A percentile compares a stretch with the other conserved stretches of the same genome.
These are phyloP conservation scores for Botryobasidium botryosum DNA, from an alignment of 768 basidiomycete genomes.

Conservation along the genomic window DNA sequence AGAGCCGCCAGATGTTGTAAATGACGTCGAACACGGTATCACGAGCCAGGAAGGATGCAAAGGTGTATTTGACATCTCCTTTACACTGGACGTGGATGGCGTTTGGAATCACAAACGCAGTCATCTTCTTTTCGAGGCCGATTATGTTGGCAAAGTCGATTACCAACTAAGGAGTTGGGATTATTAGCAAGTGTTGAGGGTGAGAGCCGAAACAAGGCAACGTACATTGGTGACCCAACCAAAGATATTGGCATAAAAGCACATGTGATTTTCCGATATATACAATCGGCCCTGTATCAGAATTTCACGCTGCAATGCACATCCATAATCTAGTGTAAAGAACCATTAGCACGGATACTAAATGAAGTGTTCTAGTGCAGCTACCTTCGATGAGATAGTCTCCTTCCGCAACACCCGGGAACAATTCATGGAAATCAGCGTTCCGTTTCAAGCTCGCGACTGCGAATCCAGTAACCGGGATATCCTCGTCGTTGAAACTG, in stretches of 20 bases:
- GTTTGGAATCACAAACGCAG: conserved; percentile 93
- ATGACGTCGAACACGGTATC: conserved; percentile 96
- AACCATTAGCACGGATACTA: neutral
- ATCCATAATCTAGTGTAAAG: conserved; percentile 68
- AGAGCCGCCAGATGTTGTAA: conserved; percentile 86
- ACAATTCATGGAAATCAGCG: conserved; percentile 89
- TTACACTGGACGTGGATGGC: conserved; percentile 81
- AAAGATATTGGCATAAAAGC: conserved; percentile 98
- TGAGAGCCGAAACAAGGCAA: conserved; percentile 12
- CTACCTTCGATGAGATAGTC: conserved; percentile 96
- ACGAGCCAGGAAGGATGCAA: conserved; percentile 89
- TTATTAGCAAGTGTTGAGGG: neutral
- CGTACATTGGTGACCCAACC: conserved; percentile 96
- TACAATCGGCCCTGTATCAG: conserved; percentile 90
- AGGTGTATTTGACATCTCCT: conserved; percentile 65
- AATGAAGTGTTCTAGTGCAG: conserved; percentile 14
- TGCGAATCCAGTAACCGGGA: conserved; percentile 90
- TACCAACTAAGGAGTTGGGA: conserved; percentile 37
- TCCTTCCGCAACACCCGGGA: conserved; percentile 75
- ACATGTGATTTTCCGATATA: conserved; percentile 97
- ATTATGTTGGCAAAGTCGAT: conserved; percentile 80
- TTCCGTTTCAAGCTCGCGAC: conserved; percentile 92
- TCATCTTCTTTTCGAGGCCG: conserved; percentile 89
- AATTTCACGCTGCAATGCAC: conserved; percentile 91
- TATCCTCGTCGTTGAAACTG: conserved; percentile 47